Base-by-base conservation (phyloP, 257 asterid species). In the Lantana camara region DNA sequence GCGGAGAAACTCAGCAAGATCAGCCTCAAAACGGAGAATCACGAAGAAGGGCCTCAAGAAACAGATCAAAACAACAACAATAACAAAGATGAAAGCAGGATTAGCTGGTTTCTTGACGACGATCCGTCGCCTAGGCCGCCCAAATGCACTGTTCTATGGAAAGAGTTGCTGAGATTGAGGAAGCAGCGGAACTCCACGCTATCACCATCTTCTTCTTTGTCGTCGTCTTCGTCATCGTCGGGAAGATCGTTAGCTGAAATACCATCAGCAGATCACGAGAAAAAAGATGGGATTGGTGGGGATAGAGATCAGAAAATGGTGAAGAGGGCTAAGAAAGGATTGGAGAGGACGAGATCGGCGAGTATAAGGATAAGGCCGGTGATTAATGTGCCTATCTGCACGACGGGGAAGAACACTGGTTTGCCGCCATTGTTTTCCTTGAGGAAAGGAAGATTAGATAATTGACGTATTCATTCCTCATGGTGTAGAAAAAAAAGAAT, bases 51-150 rank as follows among this genome's bases (percentile, higher is more conserved):
- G 7, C 34, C 45, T 2, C 42, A 68, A 9, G 55, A 47, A 23
- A 14, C 11, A 41, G 68, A 45, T 17, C 59, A 24, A 9, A 70
- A 24, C n/a, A 67, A n/a, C 54, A 75, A 24, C 9, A 70, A 24
- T n/a, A 67, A n/a, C 54, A 75, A 80, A 7, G 58, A 65, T 4
- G 47, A 59, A 52, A 79, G 77, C 21, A 66, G 86, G 49, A 85
- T 82, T 23, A 83, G 82, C 71, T 91, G 91, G 95, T 88, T 91
- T 51, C 77, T 84, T 41, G 98, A 91, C 57, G 96, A 91, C 45
- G 98, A 88, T 71, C 98, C 98, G 2, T 88, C 98, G 3, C 98
- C 98, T 2, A 66, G 98, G 62, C 96, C 96, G 0, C 98, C 98
- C 1, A 88, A 80, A 53, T 91, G 98, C 57, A 86, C 91, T 17